Evolutionary conservation across 2,329 filamentous ascomycete species (phyloP), one percentile per base, ranked within the genome.

Genomic region (Hymenoscyphus occultus): DNA sequence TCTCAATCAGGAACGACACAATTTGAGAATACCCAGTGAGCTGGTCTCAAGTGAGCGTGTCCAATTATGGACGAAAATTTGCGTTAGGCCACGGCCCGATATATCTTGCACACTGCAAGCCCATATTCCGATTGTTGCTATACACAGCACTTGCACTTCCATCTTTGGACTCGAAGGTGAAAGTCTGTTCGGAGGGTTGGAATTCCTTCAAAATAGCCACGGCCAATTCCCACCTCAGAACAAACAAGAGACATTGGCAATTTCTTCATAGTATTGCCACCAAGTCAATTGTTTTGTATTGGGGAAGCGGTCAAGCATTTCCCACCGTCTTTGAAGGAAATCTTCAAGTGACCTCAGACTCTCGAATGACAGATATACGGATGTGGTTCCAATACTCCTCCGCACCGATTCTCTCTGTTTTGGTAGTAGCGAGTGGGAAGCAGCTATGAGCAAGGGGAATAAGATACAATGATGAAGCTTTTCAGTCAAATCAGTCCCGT

Each of bases 401-500:
- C 67, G 67, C 35, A 73, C 68, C 12, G 58, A 61, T n/a, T 39
- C 59, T 39, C 76, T 72, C n/a, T 78, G 75, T 16, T 74, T 70
- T 0, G 67, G 64, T 0, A 70, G 70, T 54, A 74, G 66, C 0
- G 76, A 75, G 57, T 79, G 78, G 0, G 77, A 75, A 0, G 77
- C 78, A 1, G 77, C 75, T 9, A 79, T 72, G 5, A 75, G 77
- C 0, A 80, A 68, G 0, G 78, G 78, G 5, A 79, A 75, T 0
- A 80, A 72, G 12, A 77, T 74, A 32, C 78, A 80, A 64, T 80
- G 76, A 16, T 78, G 73, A 5, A 77, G 74, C 35, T 79, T 78
- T 0, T 77, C 74, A 0, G 76, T 74, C 1, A 76, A 72, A 28
- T 72, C 71, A 4, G 76, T 75, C 12, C 78, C 77, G 4, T 76